These are phyloP conservation scores for Suillus sp. DNA, from an alignment of 768 basidiomycete species.

Conservation along the genomic window DNA sequence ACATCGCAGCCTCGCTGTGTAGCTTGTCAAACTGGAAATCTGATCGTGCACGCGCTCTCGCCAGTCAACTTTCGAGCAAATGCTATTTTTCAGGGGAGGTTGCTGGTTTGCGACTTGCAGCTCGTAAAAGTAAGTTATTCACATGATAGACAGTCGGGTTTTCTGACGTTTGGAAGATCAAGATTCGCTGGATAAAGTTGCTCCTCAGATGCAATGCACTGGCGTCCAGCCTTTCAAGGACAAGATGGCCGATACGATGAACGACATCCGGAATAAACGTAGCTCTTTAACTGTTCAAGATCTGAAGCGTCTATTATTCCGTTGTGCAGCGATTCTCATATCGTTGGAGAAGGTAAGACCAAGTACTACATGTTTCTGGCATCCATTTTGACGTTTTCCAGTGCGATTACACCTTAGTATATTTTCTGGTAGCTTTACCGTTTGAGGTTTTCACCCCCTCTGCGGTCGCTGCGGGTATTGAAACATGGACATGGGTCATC, in stretches of 20 bases:
- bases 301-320: slow-evolving; percentile 81
- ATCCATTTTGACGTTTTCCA: slow-evolving; percentile 30
- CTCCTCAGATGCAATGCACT: slow-evolving; percentile 57
- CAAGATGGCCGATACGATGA: slow-evolving; percentile 66
- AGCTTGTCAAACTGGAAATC: slow-evolving; percentile 63
- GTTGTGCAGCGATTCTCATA: slow-evolving; percentile 82
- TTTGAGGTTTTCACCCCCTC: slow-evolving; percentile 88
- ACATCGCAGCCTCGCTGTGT: slow-evolving; percentile 51
- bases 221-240: slow-evolving; percentile 68
- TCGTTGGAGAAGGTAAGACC: slow-evolving; percentile 58
- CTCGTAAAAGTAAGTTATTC: slow-evolving; percentile 54
- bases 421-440: slow-evolving; percentile 85
- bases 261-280: slow-evolving; percentile 70
- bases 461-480: slow-evolving; percentile 83
- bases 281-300: slow-evolving; percentile 80
- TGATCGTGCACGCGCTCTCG: slow-evolving; percentile 79
- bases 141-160: neutral
- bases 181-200: slow-evolving; percentile 59
- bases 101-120: slow-evolving; percentile 75
- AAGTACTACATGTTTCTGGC: slow-evolving; percentile 3
- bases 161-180: slow-evolving; percentile 41
- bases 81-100: slow-evolving; percentile 89
- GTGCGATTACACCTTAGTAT: slow-evolving; percentile 85
- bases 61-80: slow-evolving; percentile 87
- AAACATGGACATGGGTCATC: slow-evolving; percentile 96